A percentile compares a stretch with the other conserved stretches of the same genome.
phyloP scores from a whole-genome alignment of 495 filamentous ascomycete species.

The Trichocladium uniseriatum region DNA sequence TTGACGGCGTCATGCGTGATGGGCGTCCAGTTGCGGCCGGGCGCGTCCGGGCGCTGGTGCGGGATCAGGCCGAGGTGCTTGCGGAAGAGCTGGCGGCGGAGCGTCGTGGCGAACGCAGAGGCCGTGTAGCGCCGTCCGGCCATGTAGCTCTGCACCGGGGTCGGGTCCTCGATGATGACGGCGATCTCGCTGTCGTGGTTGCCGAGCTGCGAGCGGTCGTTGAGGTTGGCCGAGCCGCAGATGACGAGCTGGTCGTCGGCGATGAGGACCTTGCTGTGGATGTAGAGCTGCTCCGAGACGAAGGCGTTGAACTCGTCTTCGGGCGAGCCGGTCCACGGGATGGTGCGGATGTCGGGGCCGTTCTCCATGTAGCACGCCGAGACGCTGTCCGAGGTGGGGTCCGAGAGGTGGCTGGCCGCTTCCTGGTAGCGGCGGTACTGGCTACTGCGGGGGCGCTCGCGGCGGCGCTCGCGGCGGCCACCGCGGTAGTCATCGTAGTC shows the following conservation, averaged over 20 bases:
- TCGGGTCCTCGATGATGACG: constrained; percentile 49
- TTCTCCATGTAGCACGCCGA: constrained; percentile 77
- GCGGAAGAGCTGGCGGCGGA: constrained; percentile 78
- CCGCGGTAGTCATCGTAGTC: constrained; percentile 12
- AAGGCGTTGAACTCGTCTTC: constrained; percentile 77
- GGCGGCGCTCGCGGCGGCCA: constrained; percentile 43
- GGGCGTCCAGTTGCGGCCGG: constrained; percentile 67
- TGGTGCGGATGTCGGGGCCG: constrained; percentile 61
- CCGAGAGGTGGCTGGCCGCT: constrained; percentile 44
- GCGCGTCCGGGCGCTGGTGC: constrained; percentile 52
- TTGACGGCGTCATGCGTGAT: constrained; percentile 54
- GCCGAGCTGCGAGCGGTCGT: constrained; percentile 88
- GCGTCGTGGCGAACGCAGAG: constrained; percentile 69
- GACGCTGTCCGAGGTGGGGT: constrained; percentile 63
- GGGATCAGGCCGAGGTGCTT: constrained; percentile 84
- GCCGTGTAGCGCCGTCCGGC: constrained; percentile 59
- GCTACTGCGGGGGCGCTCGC: constrained; percentile 47
- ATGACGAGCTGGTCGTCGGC: constrained; percentile 86
- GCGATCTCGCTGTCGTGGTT: constrained; percentile 57
- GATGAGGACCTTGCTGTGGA: constrained; percentile 89
- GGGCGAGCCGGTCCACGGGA: constrained; percentile 70
- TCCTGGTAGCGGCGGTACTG: constrained; percentile 57
- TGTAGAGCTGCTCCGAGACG: constrained; percentile 87
- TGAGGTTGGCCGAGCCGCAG: constrained; percentile 87
- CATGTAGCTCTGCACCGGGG: constrained; percentile 61